Conservation (phyloP, 495 filamentous ascomycete species). For the Corynascus novoguineensis region DNA sequence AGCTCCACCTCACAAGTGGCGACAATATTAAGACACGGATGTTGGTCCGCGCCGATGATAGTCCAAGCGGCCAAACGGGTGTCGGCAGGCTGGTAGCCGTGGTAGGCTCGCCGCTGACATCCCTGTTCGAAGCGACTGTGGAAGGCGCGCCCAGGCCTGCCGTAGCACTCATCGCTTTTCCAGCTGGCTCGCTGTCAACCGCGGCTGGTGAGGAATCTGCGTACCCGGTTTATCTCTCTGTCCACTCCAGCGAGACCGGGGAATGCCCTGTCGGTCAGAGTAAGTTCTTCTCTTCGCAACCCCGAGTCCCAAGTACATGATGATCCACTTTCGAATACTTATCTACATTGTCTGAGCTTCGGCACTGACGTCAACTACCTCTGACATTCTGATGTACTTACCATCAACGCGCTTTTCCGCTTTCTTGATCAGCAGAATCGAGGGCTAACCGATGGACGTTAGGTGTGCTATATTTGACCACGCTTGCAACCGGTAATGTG, state of each 20-base stretch:
- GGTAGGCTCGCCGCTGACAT: constrained; percentile 59
- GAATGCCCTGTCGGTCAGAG: constrained; percentile 83
- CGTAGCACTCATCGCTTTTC: constrained; percentile 68
- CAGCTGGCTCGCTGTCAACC: constrained; percentile 44
- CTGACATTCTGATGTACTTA: constrained; percentile 77
- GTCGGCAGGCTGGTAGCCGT: constrained; percentile 53
- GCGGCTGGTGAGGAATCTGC: constrained; percentile 31
- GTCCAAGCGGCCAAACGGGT: constrained; percentile 15
- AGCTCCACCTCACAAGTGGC: constrained; percentile 54
- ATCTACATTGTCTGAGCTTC: constrained; percentile 97
- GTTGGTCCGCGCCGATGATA: constrained; percentile 47
- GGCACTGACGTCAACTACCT: constrained; percentile 78
- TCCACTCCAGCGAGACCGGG: constrained; percentile 80
- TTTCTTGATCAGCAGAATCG: constrained; percentile 14
- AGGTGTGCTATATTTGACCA: constrained; percentile 71
- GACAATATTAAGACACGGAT: constrained; percentile 52
- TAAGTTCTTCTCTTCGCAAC: constrained; percentile 48
- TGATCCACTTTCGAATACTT: constrained; percentile 91
- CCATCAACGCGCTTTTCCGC: constrained; percentile 26
- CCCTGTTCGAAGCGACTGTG: constrained; percentile 61
- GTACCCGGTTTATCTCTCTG: constrained; percentile 64
- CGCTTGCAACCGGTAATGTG: constrained; percentile 34
- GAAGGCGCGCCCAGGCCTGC: constrained; percentile 72
- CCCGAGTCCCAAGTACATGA: constrained; percentile 43
- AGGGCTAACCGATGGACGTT: constrained; percentile 44